phyloP scores from a whole-genome alignment of 2,329 filamentous ascomycete genomes.

The Epichloe coenophiala region DNA sequence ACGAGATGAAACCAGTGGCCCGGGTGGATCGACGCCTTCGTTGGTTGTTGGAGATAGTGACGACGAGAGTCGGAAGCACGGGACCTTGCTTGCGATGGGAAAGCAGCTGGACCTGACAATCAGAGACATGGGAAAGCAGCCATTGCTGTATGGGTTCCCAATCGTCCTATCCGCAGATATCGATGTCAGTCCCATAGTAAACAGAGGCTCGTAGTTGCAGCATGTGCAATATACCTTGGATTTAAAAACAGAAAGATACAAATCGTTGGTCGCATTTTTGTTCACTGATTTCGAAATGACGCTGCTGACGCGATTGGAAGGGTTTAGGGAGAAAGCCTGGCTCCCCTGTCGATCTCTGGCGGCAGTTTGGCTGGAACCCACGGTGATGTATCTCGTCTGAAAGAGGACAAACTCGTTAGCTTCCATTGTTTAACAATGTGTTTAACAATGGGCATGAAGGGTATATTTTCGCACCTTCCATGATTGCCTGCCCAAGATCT shows the following conservation, averaged over 20 bases:
- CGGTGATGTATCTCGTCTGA: constrained; percentile 46
- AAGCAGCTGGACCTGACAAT: constrained; percentile 45
- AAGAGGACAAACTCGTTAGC: constrained; percentile 6
- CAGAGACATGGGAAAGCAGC: constrained; percentile 35
- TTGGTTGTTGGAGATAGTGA: constrained; percentile 46
- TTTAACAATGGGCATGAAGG: not conserved
- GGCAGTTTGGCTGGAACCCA: constrained; percentile 27
- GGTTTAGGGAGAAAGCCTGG: constrained; percentile 25
- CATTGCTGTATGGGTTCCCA: constrained; percentile 40
- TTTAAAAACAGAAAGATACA: constrained; percentile 42
- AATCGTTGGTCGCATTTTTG: constrained; percentile 25
- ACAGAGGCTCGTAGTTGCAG: not conserved
- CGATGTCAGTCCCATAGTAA: not conserved
- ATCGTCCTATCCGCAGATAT: constrained; percentile 27
- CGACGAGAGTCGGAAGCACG: constrained; percentile 43
- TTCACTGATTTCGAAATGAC: constrained; percentile 23
- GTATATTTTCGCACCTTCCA: constrained; percentile 35
- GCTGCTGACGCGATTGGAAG: constrained; percentile 24
- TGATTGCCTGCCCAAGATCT: constrained; percentile 34
- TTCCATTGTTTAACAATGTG: not conserved
- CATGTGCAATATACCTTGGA: constrained; percentile 28
- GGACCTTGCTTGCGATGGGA: constrained; percentile 49
- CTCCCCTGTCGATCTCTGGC: constrained; percentile 23
- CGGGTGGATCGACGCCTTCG: constrained; percentile 52
- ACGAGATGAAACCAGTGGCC: constrained; percentile 39